phyloP scores from a whole-genome alignment of 176 grass and related monocot genomes.

The Oryza punctata region DNA sequence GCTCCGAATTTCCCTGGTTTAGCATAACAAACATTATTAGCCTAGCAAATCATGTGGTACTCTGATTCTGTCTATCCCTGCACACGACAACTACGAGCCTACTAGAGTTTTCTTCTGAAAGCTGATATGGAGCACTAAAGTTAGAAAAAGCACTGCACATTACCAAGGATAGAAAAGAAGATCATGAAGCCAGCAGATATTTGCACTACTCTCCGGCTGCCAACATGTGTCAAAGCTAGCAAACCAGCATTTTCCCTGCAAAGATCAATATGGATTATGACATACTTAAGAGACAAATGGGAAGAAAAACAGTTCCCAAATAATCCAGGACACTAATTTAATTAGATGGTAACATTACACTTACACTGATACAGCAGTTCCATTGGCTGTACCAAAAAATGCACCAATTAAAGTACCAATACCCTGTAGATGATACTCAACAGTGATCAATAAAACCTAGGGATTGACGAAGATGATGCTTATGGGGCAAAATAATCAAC shows the following conservation, averaged over 20 bases:
- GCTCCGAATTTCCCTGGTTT: constrained; percentile 67
- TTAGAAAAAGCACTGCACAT: background rate
- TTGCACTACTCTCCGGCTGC: constrained; percentile 63
- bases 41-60: background rate
- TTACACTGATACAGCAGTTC: constrained; percentile 67
- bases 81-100: background rate
- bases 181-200: constrained; percentile 74
- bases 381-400: constrained; percentile 65
- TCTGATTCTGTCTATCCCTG: background rate
- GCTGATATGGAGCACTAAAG: background rate
- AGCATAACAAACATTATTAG: background rate
- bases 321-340: background rate
- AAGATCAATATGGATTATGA: background rate
- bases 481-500: background rate
- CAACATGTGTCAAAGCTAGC: constrained; percentile 60
- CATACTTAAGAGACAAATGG: background rate
- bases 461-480: background rate
- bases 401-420: constrained; percentile 60
- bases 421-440: constrained; percentile 32
- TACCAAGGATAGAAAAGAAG: constrained; percentile 64
- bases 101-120: background rate
- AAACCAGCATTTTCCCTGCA: constrained; percentile 69
- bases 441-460: background rate
- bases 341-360: constrained; percentile 6
- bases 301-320: background rate